Base-by-base conservation (phyloP, 441 rosid species). In the Codiaeum variegatum region DNA sequence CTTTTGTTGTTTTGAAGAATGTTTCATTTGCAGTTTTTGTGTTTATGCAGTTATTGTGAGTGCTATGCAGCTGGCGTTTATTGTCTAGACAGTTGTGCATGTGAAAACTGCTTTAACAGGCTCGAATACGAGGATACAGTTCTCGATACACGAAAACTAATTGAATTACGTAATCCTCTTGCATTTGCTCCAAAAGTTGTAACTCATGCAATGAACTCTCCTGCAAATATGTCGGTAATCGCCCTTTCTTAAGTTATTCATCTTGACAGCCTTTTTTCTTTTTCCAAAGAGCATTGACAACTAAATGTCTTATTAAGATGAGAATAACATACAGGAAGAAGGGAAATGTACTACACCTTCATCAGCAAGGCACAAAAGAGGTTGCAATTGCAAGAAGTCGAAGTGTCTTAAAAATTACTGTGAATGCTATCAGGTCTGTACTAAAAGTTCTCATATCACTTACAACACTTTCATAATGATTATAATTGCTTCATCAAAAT, bases 311-410 rank as follows among this genome's bases (percentile, higher is more conserved):
- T 76, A 72, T 59, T 72, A 52, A 72, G 10, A 9, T 18, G 31
- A 74, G 62, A 75, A 49, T 29, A 21, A 34, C 64, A 36, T 67
- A 28, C 85, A 85, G 90, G 83, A 79, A 62, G 82, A 78, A 24
- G 64, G 60, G 29, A 82, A 42, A 69, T 7, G 40, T 76, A 65
- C 73, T 24, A 73, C 79, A 16, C 82, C 87, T 38, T 69, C 76
- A 40, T 87, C 85, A 5, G 86, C 82, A 61, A 80, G 87, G 74
- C 88, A 89, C 67, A 86, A 80, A 83, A 77, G 79, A 56, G 91
- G 91, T 62, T 89, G 91, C 77, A 86, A 86, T 63, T 89, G 94
- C 82, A 87, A 81, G 78, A 89, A 79, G 70, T 86, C 91, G 0
- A 81, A 77, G 72, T 87, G 94, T 70, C 79, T 77, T 31, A 89